phyloP scores from a whole-genome alignment of 116 monocot genomes.

The Posidonia oceanica region DNA sequence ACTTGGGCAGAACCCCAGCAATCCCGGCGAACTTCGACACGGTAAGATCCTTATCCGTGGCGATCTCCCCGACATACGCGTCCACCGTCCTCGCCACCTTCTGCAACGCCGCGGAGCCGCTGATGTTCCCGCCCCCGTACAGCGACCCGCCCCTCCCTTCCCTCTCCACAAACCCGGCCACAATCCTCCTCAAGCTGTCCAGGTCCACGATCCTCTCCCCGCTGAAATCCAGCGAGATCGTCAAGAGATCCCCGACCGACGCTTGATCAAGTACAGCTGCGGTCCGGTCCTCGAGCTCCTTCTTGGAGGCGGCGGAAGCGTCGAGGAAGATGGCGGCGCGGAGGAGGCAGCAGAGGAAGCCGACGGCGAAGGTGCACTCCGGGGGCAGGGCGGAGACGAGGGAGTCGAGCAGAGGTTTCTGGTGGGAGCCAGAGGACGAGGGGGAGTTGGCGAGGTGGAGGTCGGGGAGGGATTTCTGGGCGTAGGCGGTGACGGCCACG shows the following conservation, averaged over 20 bases:
- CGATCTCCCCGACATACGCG: constrained; percentile 66
- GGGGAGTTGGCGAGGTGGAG: constrained; percentile 28
- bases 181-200: constrained; percentile 47
- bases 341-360: constrained; percentile 88
- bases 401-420: constrained; percentile 39
- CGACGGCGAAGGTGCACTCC: constrained; percentile 33
- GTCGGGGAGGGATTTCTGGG: constrained; percentile 45
- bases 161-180: constrained; percentile 52
- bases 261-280: constrained; percentile 46
- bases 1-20: constrained; percentile 59
- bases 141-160: constrained; percentile 18
- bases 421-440: constrained; percentile 5
- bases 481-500: constrained; percentile 38
- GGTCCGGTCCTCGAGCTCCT: constrained; percentile 50
- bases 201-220: constrained; percentile 51
- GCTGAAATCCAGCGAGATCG: constrained; percentile 44
- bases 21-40: constrained; percentile 78
- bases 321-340: constrained; percentile 49
- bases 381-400: constrained; percentile 39
- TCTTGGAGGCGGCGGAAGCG: constrained; percentile 23
- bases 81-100: constrained; percentile 60
- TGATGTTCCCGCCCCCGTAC: constrained; percentile 18
- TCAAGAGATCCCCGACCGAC: constrained; percentile 48
- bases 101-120: constrained; percentile 46
- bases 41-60: constrained; percentile 56